Evolutionary conservation across 1,284 basidiomycete species (phyloP).

Genomic region (Ustilago crameri): DNA sequence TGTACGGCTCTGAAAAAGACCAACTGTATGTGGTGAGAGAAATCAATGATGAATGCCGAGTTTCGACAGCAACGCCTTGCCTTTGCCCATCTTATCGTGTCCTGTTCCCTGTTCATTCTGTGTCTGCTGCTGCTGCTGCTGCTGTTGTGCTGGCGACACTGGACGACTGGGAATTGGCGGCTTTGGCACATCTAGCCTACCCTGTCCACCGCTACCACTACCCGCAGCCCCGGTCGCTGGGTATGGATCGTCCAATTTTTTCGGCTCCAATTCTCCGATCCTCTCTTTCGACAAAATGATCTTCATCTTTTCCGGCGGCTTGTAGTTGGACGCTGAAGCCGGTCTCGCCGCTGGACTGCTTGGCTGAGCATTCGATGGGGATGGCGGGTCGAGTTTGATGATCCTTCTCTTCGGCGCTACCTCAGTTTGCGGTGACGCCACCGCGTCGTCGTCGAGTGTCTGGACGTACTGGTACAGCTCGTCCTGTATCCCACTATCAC

Average conservation of each 20-base stretch:
- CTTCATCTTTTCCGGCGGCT: conserved; percentile 42
- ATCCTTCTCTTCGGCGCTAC: conserved; percentile 17
- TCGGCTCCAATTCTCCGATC: conserved; percentile 46
- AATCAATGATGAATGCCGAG: conserved; percentile 30
- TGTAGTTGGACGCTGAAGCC: conserved; percentile 1
- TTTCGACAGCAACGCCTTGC: conserved; percentile 39
- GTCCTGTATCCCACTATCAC: conserved; percentile 68
- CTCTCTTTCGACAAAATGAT: conserved; percentile 48
- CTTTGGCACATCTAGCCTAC: conserved; percentile 11
- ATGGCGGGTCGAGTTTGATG: conserved; percentile 36
- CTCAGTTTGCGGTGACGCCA: not conserved
- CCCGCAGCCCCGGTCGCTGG: not conserved
- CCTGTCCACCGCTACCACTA: not conserved
- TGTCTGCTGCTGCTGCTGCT: conserved; percentile 1
- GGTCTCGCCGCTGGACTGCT: not conserved
- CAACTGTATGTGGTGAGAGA: no score
- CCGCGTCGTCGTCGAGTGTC: conserved; percentile 72
- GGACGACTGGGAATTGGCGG: conserved; percentile 17
- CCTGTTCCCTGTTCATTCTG: not conserved
- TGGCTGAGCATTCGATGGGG: not conserved
- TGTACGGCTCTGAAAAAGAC: no score
- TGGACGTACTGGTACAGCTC: conserved; percentile 82
- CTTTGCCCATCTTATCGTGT: conserved; percentile 31
- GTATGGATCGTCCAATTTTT: conserved; percentile 10
- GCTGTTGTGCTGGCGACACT: conserved; percentile 8